Conservation (phyloP, 495 filamentous ascomycete species). For the Elasticomyces elasticus region DNA sequence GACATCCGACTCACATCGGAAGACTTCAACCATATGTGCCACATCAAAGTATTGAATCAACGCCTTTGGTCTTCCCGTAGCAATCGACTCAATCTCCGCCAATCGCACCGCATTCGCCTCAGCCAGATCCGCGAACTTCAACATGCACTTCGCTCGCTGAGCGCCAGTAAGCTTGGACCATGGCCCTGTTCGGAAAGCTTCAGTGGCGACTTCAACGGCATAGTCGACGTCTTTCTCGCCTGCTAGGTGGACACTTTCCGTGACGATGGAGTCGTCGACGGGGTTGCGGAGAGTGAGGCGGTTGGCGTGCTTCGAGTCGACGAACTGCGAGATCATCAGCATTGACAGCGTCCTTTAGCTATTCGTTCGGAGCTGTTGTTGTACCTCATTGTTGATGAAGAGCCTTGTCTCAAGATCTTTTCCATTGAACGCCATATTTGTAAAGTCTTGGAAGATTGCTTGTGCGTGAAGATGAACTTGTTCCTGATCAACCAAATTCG, state of each 20-base stretch:
- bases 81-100: slow-evolving; percentile 1
- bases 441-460: too few species aligned
- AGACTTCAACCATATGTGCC: not conserved
- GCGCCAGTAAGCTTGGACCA: slow-evolving; percentile 23
- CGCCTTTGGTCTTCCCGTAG: slow-evolving; percentile 8
- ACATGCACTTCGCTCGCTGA: slow-evolving; percentile 26
- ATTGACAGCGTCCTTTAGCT: not conserved
- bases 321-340: too few species aligned
- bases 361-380: not conserved
- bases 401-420: slow-evolving; percentile 3
- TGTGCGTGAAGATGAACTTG: too few species aligned
- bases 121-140: slow-evolving; percentile 33
- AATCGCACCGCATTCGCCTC: slow-evolving; percentile 25
- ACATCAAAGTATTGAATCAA: too few species aligned
- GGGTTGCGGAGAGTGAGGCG: slow-evolving; percentile 32
- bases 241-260: slow-evolving; percentile 23
- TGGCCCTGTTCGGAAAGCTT: slow-evolving; percentile 20
- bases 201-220: slow-evolving; percentile 26
- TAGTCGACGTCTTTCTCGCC: slow-evolving; percentile 29
- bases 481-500: too few species aligned
- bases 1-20: too few species aligned
- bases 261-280: slow-evolving; percentile 29
- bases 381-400: slow-evolving; percentile 10
- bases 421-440: too few species aligned
- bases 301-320: slow-evolving; percentile 30